Conservation (phyloP, 2,329 filamentous ascomycete genomes). For the Aspergillus uvarum region DNA sequence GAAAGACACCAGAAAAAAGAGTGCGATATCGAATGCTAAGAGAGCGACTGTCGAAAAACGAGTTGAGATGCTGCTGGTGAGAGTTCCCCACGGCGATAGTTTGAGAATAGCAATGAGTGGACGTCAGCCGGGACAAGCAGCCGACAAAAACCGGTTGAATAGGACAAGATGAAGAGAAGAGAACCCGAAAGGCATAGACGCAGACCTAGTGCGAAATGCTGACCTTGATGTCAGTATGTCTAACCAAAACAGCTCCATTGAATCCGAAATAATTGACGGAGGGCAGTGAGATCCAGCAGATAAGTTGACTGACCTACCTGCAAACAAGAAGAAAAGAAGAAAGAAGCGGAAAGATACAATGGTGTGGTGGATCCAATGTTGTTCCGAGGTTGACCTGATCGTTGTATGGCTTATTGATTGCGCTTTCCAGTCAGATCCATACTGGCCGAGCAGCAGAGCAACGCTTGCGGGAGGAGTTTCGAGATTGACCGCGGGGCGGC, state of each 20-base stretch:
- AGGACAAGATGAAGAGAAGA: conserved; percentile 6
- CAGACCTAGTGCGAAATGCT: not conserved
- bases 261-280: not conserved
- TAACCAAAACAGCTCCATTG: not conserved
- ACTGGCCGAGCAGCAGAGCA: conserved; percentile 4
- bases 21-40: conserved; percentile 7
- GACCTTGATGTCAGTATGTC: not conserved
- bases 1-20: conserved; percentile 5
- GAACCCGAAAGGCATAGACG: conserved; percentile 13
- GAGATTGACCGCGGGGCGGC: not conserved
- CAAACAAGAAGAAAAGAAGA: conserved; percentile 6
- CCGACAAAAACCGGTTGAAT: conserved; percentile 15
- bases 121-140: conserved; percentile 22
- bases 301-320: conserved; percentile 2
- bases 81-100: not conserved
- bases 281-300: not conserved
- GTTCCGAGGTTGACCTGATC: not conserved
- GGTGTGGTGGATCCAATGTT: not conserved
- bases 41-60: conserved; percentile 8
- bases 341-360: not conserved
- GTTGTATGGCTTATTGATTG: not conserved
- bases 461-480: not conserved
- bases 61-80: not conserved
- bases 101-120: conserved; percentile 22
- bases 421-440: conserved; percentile 9